phyloP scores from a whole-genome alignment of 257 asterid species.

The Solanum tarapatanum region DNA sequence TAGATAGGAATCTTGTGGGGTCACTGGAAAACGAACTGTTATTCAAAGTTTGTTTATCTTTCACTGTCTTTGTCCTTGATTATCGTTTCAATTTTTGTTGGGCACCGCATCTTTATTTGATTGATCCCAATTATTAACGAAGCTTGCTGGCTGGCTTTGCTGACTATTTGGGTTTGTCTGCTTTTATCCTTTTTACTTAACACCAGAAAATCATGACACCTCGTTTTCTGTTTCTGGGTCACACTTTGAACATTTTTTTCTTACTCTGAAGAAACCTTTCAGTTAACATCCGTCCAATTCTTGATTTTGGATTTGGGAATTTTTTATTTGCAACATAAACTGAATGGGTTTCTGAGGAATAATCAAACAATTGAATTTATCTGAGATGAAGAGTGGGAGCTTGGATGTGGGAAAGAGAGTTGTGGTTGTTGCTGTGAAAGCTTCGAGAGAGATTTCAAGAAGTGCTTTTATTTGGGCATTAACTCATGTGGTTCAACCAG shows the following conservation, averaged over 20 bases:
- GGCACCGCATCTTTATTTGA: slow-evolving; percentile 1
- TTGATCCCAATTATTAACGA: not conserved
- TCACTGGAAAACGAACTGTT: not conserved
- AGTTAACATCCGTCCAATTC: slow-evolving; percentile 12
- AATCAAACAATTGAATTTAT: not conserved
- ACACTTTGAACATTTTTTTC: slow-evolving; percentile 28
- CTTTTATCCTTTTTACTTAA: slow-evolving; percentile 11
- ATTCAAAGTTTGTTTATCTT: not conserved
- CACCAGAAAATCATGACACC: slow-evolving; percentile 6
- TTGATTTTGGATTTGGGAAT: slow-evolving; percentile 22
- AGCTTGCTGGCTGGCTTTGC: slow-evolving; percentile 4
- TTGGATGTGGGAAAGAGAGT: slow-evolving; percentile 24
- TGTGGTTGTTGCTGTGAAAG: slow-evolving; percentile 64
- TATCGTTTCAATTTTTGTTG: slow-evolving; percentile 4
- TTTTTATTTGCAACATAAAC: not conserved
- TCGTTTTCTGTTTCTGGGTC: slow-evolving; percentile 9
- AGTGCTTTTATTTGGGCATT: slow-evolving; percentile 71
- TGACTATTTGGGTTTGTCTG: slow-evolving; percentile 22
- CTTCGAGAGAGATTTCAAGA: slow-evolving; percentile 51
- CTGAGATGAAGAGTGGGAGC: slow-evolving; percentile 42
- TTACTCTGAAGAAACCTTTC: slow-evolving; percentile 21
- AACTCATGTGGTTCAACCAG: slow-evolving; percentile 61
- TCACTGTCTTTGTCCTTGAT: slow-evolving; percentile 10
- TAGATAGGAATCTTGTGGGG: not conserved
- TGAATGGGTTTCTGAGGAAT: slow-evolving; percentile 1